Evolutionary conservation across 177 flowering plant genomes (phyloP).

Genomic region (Vitis hybrid): DNA sequence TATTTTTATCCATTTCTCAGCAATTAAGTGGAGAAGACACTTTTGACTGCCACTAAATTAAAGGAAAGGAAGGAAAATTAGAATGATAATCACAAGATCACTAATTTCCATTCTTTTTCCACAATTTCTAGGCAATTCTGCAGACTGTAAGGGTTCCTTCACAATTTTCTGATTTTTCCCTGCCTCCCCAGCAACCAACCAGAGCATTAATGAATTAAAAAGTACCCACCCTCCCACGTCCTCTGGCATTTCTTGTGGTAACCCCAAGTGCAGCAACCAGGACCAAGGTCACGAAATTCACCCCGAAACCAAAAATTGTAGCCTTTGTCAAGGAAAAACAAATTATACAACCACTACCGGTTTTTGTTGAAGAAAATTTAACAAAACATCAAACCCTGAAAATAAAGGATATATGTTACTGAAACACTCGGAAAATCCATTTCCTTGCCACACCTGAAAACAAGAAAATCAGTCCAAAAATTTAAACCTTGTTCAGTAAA

Average conservation of each 20-base stretch:
- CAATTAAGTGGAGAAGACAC: too few species aligned
- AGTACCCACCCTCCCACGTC: slow-evolving; percentile 30
- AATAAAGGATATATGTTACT: slow-evolving; percentile 68
- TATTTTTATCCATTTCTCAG: too few species aligned
- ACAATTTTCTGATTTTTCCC: neutral
- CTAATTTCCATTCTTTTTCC: neutral
- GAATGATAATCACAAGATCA: too few species aligned
- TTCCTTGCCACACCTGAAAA: slow-evolving; percentile 66
- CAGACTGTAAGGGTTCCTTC: neutral
- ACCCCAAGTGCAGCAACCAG: slow-evolving; percentile 42
- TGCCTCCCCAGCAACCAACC: too few species aligned
- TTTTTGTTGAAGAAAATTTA: neutral
- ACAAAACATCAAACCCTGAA: neutral
- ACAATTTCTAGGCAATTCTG: neutral
- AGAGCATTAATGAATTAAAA: neutral
- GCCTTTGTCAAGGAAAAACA: slow-evolving; percentile 35
- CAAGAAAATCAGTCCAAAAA: neutral
- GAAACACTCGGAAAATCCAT: slow-evolving; percentile 58
- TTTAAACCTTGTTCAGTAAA: neutral
- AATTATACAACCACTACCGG: neutral
- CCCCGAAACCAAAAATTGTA: slow-evolving; percentile 70
- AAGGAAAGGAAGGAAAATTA: too few species aligned
- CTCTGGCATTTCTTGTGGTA: slow-evolving; percentile 22
- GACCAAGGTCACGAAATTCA: slow-evolving; percentile 46
- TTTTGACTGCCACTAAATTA: too few species aligned